Conservation (phyloP, 164 flowering plant species). For the Tetrastigma voinierianum region DNA sequence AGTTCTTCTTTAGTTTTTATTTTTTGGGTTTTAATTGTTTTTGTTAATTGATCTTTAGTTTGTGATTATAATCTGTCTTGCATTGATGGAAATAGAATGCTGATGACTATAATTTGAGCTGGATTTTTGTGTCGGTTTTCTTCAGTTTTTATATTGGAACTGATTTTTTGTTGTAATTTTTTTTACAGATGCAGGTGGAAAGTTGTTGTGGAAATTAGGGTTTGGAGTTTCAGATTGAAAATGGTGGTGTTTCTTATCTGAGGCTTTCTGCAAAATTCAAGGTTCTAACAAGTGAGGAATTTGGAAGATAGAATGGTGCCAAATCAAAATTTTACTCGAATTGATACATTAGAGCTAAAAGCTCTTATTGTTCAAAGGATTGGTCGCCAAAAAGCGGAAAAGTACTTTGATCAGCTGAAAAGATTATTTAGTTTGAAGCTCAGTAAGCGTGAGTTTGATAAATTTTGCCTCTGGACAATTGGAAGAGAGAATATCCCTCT, state of each 20-base stretch:
- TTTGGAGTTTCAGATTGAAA: conserved; percentile 18
- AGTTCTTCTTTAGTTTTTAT: background rate
- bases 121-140: conserved; percentile 16
- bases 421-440: conserved; percentile 49
- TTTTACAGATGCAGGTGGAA: conserved; percentile 7
- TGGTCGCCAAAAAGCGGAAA: conserved; percentile 63
- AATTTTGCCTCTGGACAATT: conserved; percentile 46
- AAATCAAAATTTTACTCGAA: conserved; percentile 34
- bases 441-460: conserved; percentile 61
- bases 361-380: conserved; percentile 46
- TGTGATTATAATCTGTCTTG: background rate
- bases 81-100: background rate
- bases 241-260: conserved; percentile 7
- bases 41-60: background rate
- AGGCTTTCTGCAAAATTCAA: background rate
- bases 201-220: conserved; percentile 21
- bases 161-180: conserved; percentile 10
- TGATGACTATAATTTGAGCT: conserved; percentile 15
- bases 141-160: conserved; percentile 1
- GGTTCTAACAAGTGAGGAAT: conserved; percentile 11
- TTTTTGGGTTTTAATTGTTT: background rate
- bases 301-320: conserved; percentile 36
- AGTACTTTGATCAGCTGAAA: conserved; percentile 57
- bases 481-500: conserved; percentile 73
- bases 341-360: conserved; percentile 64